Evolutionary conservation across 495 filamentous ascomycete species (phyloP), one percentile per base, ranked within the genome.

Genomic region (Rhypophila decipiens): DNA sequence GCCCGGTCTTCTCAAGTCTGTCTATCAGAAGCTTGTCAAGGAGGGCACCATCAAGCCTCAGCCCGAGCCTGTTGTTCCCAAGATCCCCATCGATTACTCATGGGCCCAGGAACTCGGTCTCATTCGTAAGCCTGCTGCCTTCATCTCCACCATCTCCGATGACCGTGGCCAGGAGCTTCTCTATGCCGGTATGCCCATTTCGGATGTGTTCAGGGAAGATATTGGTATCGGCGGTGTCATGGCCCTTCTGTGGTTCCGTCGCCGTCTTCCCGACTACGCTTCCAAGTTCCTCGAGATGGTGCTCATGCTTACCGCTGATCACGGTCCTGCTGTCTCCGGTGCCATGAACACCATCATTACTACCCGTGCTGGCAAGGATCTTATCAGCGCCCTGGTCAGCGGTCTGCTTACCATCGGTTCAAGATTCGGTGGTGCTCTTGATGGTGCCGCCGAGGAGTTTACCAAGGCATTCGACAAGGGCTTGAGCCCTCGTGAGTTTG

Each of bases 261-360:
- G 93, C 69, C 88, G 93, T 64, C 87, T 98, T 40, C 93, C 93
- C 53, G 76, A 86, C 58, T 96, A 95, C 64, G 94, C 93, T 58
- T 88, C 88, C 77, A 94, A 93, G 76, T 98, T 98, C 82, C 73
- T 98, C 55, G 93, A 98, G 80, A 98, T 98, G 93, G 94, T 98
- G 56, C 90, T 98, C 68, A 98, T 98, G 93, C 82, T 98, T 65
- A 98, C 93, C 59, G 93, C 93, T 57, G 93, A 98, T 65, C 93
- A 98, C 82, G 93, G 93, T 71, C 93, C 93, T 36, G 93, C 93
- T 61, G 93, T 98, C 51, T 98, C 93, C 55, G 93, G 93, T 75
- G 93, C 93, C 59, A 98, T 98, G 93, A 98, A 98, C 84, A 98
- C 93, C 53, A 98, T 98, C 71, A 97, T 98, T 69, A 98, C 93